Conservation (phyloP, 2,329 filamentous ascomycete species). For the Microsporum canis region DNA sequence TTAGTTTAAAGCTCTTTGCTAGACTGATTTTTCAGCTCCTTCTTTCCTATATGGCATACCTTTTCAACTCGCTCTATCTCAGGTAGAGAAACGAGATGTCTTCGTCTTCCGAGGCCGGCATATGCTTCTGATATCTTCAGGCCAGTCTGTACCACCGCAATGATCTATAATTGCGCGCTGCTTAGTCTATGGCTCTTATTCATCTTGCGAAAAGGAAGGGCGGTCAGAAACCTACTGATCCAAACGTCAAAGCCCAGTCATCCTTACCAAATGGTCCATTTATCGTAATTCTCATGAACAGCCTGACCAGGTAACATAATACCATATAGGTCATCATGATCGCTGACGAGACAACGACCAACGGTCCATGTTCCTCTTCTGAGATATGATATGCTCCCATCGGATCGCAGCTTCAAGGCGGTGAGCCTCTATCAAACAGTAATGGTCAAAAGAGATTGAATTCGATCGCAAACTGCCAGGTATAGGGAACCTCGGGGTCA, state of each 20-base stretch:
- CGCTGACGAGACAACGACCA: slow-evolving; percentile 12
- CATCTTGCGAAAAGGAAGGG: not conserved
- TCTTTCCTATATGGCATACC: not conserved
- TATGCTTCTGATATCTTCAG: slow-evolving; percentile 13
- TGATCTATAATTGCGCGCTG: slow-evolving; percentile 4
- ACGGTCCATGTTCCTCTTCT: slow-evolving; percentile 12
- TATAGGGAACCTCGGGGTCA: not conserved
- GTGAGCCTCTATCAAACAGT: not conserved
- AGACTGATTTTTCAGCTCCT: not conserved
- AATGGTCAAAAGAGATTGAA: not conserved
- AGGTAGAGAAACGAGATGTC: not conserved
- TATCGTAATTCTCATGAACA: slow-evolving; percentile 13
- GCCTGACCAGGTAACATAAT: slow-evolving; percentile 12
- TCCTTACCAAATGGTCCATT: slow-evolving; percentile 14
- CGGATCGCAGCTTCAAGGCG: not conserved
- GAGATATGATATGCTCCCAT: slow-evolving; percentile 11
- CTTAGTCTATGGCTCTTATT: not conserved
- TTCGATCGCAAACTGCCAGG: not conserved
- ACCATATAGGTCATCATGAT: slow-evolving; percentile 14
- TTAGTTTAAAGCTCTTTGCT: not conserved
- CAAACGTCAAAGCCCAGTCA: slow-evolving; percentile 13
- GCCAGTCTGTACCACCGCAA: slow-evolving; percentile 12
- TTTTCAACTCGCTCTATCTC: slow-evolving; percentile 9
- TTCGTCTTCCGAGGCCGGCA: slow-evolving; percentile 12
- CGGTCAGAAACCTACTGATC: slow-evolving; percentile 5